Evolutionary conservation across 2,329 filamentous ascomycete genomes (phyloP).

Genomic region (Fonsecaea multimorphosa): DNA sequence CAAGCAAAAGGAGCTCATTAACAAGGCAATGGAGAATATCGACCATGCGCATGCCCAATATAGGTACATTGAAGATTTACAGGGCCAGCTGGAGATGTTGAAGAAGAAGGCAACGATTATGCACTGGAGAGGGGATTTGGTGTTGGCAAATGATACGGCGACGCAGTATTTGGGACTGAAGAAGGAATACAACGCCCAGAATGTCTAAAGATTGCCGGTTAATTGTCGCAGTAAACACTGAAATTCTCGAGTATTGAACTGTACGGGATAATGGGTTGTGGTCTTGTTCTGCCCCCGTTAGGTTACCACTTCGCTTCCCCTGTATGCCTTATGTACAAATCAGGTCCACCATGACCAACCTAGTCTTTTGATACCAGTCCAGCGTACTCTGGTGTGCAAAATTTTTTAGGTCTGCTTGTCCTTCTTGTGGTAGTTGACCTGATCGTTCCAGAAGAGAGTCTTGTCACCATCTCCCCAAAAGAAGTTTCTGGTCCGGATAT

Average conservation of each 20-base stretch:
- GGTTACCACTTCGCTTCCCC: conserved; percentile 15
- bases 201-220: conserved; percentile 14
- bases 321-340: conserved; percentile 31
- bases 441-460: conserved; percentile 78
- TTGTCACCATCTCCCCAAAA: conserved; percentile 96
- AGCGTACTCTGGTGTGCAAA: background rate
- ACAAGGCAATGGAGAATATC: conserved; percentile 64
- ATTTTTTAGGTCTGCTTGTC: conserved; percentile 65
- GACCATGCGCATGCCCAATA: conserved; percentile 69
- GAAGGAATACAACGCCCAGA: conserved; percentile 46
- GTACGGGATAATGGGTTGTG: conserved; percentile 22
- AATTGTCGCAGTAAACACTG: background rate
- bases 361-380: conserved; percentile 2
- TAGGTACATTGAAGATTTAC: conserved; percentile 69
- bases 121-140: conserved; percentile 69
- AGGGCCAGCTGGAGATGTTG: conserved; percentile 77
- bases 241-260: background rate
- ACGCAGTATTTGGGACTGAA: conserved; percentile 65
- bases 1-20: conserved; percentile 63
- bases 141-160: conserved; percentile 69
- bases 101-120: conserved; percentile 82
- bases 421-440: conserved; percentile 97
- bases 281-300: background rate
- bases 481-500: conserved; percentile 96
- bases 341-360: background rate